phyloP scores from a whole-genome alignment of 176 grass and related monocot genomes.

The Eleusine coracana region DNA sequence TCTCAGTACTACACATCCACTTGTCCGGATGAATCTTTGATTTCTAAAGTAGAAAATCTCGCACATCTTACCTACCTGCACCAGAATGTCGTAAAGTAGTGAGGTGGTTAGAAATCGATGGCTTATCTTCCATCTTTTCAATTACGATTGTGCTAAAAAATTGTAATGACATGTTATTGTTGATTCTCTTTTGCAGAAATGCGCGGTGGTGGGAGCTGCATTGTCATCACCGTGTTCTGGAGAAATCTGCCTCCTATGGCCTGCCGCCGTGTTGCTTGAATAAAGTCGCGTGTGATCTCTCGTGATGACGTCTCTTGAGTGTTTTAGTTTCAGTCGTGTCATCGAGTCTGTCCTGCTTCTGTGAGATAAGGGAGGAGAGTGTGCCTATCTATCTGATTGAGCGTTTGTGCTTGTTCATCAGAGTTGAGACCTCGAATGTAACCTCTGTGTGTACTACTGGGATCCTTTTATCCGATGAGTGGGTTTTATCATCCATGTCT shows the following conservation, averaged over 20 bases:
- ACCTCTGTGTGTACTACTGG: background rate
- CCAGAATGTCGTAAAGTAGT: conserved; percentile 7
- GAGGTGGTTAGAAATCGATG: conserved; percentile 5
- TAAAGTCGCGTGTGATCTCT: conserved; percentile 37
- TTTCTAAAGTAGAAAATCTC: background rate
- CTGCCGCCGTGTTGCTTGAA: conserved; percentile 45
- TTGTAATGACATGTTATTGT: background rate
- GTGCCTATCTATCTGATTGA: conserved; percentile 5
- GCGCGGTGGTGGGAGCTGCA: conserved; percentile 24
- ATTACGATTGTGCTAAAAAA: background rate
- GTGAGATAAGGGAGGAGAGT: background rate
- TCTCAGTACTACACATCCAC: background rate
- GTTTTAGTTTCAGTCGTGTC: conserved; percentile 28
- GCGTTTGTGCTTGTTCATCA: conserved; percentile 17
- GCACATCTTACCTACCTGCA: conserved; percentile 12
- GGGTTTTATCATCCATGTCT: background rate
- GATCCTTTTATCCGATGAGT: conserved; percentile 3
- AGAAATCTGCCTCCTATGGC: conserved; percentile 27
- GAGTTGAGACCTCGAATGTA: background rate
- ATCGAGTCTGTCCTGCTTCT: conserved; percentile 16
- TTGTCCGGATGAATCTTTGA: background rate
- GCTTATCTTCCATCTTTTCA: background rate
- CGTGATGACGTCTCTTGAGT: conserved; percentile 26
- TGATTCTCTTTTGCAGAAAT: conserved; percentile 48
- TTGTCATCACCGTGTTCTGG: conserved; percentile 31